Conservation (phyloP, 2,329 filamentous ascomycete genomes). For the Aspergillus texensis region DNA sequence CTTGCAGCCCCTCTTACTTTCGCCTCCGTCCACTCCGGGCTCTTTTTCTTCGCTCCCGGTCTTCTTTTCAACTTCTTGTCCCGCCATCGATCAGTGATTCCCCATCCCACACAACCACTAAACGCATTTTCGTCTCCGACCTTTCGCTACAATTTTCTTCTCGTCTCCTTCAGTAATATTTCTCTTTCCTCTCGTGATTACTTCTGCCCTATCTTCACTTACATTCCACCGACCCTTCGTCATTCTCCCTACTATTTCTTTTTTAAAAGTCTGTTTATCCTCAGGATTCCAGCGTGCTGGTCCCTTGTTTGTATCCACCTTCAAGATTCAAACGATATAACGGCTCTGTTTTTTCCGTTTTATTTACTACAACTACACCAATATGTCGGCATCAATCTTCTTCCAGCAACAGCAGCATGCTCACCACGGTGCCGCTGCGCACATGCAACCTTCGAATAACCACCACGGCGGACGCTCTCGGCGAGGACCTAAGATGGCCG, state of each 20-base stretch:
- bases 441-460: constrained; percentile 63
- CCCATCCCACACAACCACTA: constrained; percentile 27
- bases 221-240: constrained; percentile 23
- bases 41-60: constrained; percentile 24
- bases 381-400: constrained; percentile 50
- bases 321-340: constrained; percentile 25
- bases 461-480: constrained; percentile 85
- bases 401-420: constrained; percentile 50
- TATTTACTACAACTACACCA: constrained; percentile 26
- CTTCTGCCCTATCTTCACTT: constrained; percentile 22
- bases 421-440: constrained; percentile 55
- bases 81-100: constrained; percentile 28
- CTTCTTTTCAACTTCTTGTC: constrained; percentile 29
- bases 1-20: constrained; percentile 31
- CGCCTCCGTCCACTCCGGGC: constrained; percentile 30
- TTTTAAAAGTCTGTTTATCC: constrained; percentile 16
- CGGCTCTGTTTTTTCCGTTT: constrained; percentile 13
- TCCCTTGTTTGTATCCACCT: constrained; percentile 31
- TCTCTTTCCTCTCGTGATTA: constrained; percentile 20
- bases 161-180: constrained; percentile 22
- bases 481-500: constrained; percentile 76
- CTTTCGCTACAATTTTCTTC: constrained; percentile 18
- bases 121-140: constrained; percentile 23
- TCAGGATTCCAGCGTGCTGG: constrained; percentile 20
- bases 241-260: constrained; percentile 27